Evolutionary conservation across 345 rosid species (phyloP), one percentile per base, ranked within the genome.

Genomic region (Camelina sativa): DNA sequence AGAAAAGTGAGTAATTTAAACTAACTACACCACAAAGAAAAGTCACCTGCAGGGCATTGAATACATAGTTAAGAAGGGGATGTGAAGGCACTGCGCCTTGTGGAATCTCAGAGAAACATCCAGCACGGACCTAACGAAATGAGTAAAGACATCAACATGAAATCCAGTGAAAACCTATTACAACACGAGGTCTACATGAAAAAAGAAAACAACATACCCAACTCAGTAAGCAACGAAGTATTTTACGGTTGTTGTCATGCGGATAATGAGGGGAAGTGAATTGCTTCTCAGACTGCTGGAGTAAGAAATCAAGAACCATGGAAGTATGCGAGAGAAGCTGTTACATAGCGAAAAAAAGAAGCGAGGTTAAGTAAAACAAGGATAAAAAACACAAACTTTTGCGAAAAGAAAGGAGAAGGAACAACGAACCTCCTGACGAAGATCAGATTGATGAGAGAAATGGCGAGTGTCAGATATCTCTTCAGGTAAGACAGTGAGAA

Each of bases 401-500:
- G 44, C 35, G 30, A 54, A 52, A 52, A 38, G 11, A 55, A 61
- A 25, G n/a, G 28, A 41, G 48, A 3, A 43, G 79, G 13, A 70
- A 37, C 12, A 76, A 28, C 0, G 4, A 30, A 32, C 50, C 72
- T 71, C 72, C 15, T 64, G 66, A 65, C 51, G 69, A 40, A 76
- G 52, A 47, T 52, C 69, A 67, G 62, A 47, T 20, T 83, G 77
- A 70, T 86, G 81, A 74, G 84, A 80, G 86, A 86, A 60, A 81
- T 76, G 70, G 64, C 85, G 93, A 68, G 83, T 75, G 71, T 91
- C 98, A 75, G 86, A 71, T 62, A 89, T 80, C 82, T 94, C 98
- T 87, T 93, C 98, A 30, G 96, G 98, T 11, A 93, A 90, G 47
- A 93, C 92, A 78, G 98, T 91, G 59, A 93, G 97, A 91, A 89